Base-by-base conservation (phyloP, 2,329 filamentous ascomycete species). In the Claviceps spartinae region DNA sequence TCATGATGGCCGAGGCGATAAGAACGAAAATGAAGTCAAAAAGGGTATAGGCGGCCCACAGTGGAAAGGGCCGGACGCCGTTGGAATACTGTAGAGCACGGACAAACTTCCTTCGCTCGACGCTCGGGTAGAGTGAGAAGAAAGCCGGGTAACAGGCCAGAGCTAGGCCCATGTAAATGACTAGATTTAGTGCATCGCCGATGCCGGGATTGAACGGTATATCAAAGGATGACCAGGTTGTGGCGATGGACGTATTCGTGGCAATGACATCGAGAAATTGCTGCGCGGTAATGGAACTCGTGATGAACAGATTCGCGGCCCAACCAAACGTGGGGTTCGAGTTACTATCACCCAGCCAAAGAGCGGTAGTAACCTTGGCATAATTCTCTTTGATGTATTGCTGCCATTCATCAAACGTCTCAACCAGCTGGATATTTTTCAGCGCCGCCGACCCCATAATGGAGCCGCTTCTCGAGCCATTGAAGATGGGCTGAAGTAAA, bases 11-110 rank as follows among this genome's bases (percentile, higher is more conserved):
- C 20, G 83, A 82, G 26, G 82, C 78, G 14, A 64, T 52, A 14
- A 94, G 63, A 1, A 88, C 82, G 52, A 94, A 81, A 44, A 78
- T 63, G 57, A 90, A 88, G 68, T 96, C 90, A 61, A 95, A 95
- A 0, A 74, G 62, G 1, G 85, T 73, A 62, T 96, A 94, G 1
- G 90, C 87, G 5, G 87, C 67, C 90, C 91, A 96, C 1, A 96
- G 72, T 0, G 89, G 88, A 8, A 86, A 72, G 0, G 86, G 83
- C 13, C 86, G 77, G 30, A 95, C 88, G 47, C 90, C 90, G 62
- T 95, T 96, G 51, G 87, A 94, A 67, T 95, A 96, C 65, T 96
- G 85, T 34, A 96, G 72, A 16, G 86, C 85, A 49, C 90, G 80
- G 24, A 96, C 87, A 57, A 88, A 85, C 48, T 82, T 74, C 11